Percentiles rank a stretch among this genome's conserved stretches.
Evolutionary conservation across 2,329 filamentous ascomycete species (phyloP).

Genomic region (Ilyonectria destructans): DNA sequence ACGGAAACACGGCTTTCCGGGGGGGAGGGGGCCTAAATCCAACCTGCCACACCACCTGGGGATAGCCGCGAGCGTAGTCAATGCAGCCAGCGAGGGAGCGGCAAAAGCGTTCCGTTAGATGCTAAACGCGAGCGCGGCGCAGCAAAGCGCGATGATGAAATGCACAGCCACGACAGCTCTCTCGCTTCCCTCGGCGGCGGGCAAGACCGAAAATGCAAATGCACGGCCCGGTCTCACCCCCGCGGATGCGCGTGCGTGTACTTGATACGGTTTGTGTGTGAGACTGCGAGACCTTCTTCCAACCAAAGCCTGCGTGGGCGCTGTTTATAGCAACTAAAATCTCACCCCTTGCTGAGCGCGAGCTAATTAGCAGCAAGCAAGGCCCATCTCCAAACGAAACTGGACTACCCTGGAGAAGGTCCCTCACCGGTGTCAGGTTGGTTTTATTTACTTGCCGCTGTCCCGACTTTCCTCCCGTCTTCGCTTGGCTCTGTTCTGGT

Average conservation of each 20-base stretch:
- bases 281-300: neutral
- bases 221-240: neutral
- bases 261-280: neutral
- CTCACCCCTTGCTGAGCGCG: slow-evolving; percentile 17
- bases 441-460: slow-evolving; percentile 8
- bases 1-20: slow-evolving; percentile 9
- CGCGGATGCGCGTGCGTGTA: neutral
- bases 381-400: neutral
- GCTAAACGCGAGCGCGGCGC: slow-evolving; percentile 11
- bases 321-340: slow-evolving; percentile 26
- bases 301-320: neutral
- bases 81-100: slow-evolving; percentile 2
- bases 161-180: slow-evolving; percentile 22
- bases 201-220: neutral
- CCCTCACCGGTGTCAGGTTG: neutral
- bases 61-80: slow-evolving; percentile 15
- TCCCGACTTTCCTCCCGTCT: neutral
- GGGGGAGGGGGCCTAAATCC: neutral
- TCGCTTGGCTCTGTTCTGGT: neutral
- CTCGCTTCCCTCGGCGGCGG: neutral
- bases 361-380: slow-evolving; percentile 1
- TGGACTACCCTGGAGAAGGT: slow-evolving; percentile 16
- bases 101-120: neutral
- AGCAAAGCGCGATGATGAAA: neutral
- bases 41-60: neutral